phyloP scores from a whole-genome alignment of 495 filamentous ascomycete species.

The Immersiella caudata region DNA sequence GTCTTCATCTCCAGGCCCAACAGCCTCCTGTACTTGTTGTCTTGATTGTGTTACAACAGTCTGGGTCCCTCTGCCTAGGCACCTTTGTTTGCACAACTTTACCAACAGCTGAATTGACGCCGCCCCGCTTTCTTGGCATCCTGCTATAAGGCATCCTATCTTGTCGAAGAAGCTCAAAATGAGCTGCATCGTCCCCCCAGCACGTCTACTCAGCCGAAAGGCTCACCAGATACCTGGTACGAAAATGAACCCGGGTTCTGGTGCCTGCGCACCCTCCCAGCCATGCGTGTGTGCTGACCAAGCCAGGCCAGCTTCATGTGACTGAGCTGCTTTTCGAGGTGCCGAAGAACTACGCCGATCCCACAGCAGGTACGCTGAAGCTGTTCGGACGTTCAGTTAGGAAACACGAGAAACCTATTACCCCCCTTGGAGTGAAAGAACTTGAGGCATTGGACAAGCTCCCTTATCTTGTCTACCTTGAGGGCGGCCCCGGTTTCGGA shows the following conservation, averaged over 20 bases:
- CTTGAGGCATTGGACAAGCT: slow-evolving; percentile 48
- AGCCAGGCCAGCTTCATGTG: slow-evolving; percentile 69
- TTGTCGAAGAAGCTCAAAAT: slow-evolving; percentile 6
- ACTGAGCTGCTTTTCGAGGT: slow-evolving; percentile 86
- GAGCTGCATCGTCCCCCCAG: slow-evolving; percentile 24
- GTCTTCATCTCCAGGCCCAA: too few relatives aligned
- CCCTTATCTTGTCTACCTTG: slow-evolving; percentile 61
- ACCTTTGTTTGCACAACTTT: too few relatives aligned
- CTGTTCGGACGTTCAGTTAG: slow-evolving; percentile 76
- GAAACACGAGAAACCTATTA: slow-evolving; percentile 65
- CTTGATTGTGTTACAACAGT: too few relatives aligned
- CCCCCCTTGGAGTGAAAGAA: slow-evolving; percentile 35
- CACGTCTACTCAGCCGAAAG: slow-evolving; percentile 27
- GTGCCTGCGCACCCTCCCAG: background rate
- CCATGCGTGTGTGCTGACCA: slow-evolving; percentile 1
- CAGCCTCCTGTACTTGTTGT: too few relatives aligned
- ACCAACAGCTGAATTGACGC: too few relatives aligned
- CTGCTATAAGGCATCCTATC: too few relatives aligned
- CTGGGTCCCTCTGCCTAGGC: too few relatives aligned
- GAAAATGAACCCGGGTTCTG: background rate
- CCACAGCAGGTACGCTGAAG: slow-evolving; percentile 60
- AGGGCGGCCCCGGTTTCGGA: slow-evolving; percentile 79
- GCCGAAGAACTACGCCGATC: slow-evolving; percentile 72
- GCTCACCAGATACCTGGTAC: slow-evolving; percentile 33
- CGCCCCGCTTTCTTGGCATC: too few relatives aligned